These are phyloP conservation scores for Leccinum uliginosum DNA, from an alignment of 768 basidiomycete genomes.

Conservation along the genomic window DNA sequence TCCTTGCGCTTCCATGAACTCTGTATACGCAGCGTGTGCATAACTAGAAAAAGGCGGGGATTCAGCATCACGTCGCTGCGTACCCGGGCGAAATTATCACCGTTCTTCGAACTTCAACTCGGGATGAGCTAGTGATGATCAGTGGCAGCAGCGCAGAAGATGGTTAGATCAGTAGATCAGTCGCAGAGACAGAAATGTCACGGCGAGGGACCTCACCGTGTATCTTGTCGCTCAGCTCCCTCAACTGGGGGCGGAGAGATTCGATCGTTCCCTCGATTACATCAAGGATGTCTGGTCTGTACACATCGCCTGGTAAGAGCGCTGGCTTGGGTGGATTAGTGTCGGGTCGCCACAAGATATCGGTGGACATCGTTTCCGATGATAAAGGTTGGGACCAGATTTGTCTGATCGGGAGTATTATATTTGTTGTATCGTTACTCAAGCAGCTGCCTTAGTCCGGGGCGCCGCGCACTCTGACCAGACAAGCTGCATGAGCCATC, in stretches of 20 bases:
- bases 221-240: conserved; percentile 66
- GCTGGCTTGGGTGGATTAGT: conserved; percentile 21
- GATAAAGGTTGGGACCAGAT: not conserved
- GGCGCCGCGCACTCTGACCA: not conserved
- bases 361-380: conserved; percentile 14
- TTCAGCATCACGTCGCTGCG: conserved; percentile 36
- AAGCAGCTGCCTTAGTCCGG: not conserved
- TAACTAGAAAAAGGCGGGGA: conserved; percentile 36
- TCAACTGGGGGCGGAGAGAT: conserved; percentile 51
- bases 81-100: conserved; percentile 20
- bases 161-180: conserved; percentile 10
- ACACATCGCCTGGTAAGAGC: conserved; percentile 33
- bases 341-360: conserved; percentile 41
- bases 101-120: conserved; percentile 65
- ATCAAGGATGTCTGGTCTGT: conserved; percentile 55
- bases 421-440: too few relatives aligned
- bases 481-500: too few relatives aligned
- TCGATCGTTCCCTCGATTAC: conserved; percentile 55
- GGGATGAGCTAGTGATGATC: conserved; percentile 52
- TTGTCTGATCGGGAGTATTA: not conserved
- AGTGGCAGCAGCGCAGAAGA: not conserved
- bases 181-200: not conserved
- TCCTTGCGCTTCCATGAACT: conserved; percentile 62
- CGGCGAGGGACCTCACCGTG: conserved; percentile 42
- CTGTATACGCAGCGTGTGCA: conserved; percentile 67